phyloP scores from a whole-genome alignment of 2,329 filamentous ascomycete genomes.

The Nemania diffusa region DNA sequence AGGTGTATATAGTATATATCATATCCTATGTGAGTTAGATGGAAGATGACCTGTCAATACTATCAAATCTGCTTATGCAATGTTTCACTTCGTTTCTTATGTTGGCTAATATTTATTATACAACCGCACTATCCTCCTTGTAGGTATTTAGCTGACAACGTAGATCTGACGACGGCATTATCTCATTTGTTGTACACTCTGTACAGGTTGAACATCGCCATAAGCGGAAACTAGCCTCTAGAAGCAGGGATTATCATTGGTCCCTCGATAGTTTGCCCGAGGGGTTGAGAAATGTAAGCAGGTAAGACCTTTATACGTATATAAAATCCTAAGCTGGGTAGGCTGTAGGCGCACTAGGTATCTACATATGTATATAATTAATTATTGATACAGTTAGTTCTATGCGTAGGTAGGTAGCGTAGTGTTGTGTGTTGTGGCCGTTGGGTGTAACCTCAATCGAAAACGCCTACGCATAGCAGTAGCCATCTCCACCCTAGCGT shows the following conservation, averaged over 20 bases:
- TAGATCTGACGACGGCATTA: slow-evolving; percentile 17
- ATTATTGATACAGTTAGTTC: too few species aligned
- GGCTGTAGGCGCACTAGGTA: too few species aligned
- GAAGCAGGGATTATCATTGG: slow-evolving; percentile 22
- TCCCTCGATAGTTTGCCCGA: background rate
- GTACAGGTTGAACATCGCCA: slow-evolving; percentile 21
- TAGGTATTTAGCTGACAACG: slow-evolving; percentile 6
- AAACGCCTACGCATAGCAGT: too few species aligned
- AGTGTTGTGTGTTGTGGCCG: slow-evolving; percentile 20
- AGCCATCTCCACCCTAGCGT: slow-evolving; percentile 16
- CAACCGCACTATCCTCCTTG: background rate
- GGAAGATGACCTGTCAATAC: background rate
- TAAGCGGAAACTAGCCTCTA: slow-evolving; percentile 28
- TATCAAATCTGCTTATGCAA: background rate
- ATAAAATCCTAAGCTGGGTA: background rate
- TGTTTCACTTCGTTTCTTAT: too few species aligned
- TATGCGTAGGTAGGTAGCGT: slow-evolving; percentile 18
- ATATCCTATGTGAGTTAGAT: too few species aligned
- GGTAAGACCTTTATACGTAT: too few species aligned
- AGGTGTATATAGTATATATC: too few species aligned
- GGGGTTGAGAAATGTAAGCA: background rate
- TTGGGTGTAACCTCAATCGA: slow-evolving; percentile 27
- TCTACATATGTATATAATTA: too few species aligned
- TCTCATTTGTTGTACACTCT: slow-evolving; percentile 15
- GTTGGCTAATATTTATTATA: background rate